phyloP scores from a whole-genome alignment of 257 asterid species.

The Euphrasia confusa region DNA sequence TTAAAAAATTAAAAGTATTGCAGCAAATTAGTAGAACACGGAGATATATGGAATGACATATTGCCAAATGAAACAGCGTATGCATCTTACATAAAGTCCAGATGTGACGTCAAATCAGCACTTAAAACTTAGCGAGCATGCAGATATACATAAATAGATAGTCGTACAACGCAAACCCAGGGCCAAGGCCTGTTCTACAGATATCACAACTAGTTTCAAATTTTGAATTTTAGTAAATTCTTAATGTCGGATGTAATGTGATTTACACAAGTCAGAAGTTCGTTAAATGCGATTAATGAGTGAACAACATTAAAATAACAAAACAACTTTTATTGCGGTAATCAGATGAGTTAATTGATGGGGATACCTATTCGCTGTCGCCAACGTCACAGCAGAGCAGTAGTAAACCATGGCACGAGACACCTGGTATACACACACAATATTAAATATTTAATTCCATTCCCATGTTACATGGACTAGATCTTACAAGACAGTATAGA shows the following conservation, averaged over 20 bases:
- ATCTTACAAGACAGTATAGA: no score
- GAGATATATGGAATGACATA: background rate
- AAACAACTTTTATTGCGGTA: background rate
- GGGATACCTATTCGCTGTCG: slow-evolving; percentile 1
- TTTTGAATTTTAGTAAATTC: background rate
- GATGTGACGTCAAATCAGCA: background rate
- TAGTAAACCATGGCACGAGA: background rate
- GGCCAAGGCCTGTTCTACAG: background rate
- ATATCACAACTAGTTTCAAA: background rate
- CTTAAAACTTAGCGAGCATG: background rate
- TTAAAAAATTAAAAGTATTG: background rate
- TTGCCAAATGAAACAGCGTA: background rate
- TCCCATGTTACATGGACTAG: no score
- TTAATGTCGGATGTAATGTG: background rate
- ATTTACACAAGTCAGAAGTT: background rate
- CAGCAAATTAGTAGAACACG: background rate
- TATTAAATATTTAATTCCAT: background rate
- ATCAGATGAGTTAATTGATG: slow-evolving; percentile 3
- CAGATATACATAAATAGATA: slow-evolving; percentile 4
- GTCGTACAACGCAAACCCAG: background rate
- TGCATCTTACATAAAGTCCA: background rate
- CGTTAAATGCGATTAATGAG: background rate
- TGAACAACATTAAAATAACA: background rate
- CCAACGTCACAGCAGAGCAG: background rate
- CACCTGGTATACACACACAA: background rate